phyloP scores from a whole-genome alignment of 1,139 yeast genomes.

The Wickerhamomyces sp. region DNA sequence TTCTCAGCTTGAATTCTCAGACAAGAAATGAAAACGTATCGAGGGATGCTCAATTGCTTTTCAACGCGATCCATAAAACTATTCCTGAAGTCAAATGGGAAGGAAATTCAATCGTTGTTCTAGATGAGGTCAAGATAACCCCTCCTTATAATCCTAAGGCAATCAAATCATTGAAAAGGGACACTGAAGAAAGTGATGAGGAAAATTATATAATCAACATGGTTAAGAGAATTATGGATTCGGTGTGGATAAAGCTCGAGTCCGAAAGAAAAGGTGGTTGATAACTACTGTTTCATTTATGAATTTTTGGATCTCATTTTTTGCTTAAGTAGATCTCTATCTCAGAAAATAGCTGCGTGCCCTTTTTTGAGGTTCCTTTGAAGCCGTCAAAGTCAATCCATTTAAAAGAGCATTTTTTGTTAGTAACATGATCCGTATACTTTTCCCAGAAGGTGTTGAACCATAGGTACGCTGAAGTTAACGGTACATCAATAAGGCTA shows the following conservation, averaged over 20 bases:
- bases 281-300: conserved; percentile 3
- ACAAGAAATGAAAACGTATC: conserved; percentile 37
- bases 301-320: no score
- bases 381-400: conserved; percentile 73
- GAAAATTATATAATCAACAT: conserved; percentile 30
- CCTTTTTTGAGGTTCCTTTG: conserved; percentile 53
- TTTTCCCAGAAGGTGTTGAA: conserved; percentile 31
- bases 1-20: conserved; percentile 13
- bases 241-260: conserved; percentile 51
- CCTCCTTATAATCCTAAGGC: conserved; percentile 44
- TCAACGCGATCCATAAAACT: conserved; percentile 45
- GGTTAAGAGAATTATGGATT: conserved; percentile 50
- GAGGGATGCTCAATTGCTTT: conserved; percentile 43
- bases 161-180: conserved; percentile 14
- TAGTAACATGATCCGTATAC: conserved; percentile 2
- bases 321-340: conserved; percentile 4
- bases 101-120: conserved; percentile 43
- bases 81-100: conserved; percentile 46
- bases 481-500: not conserved
- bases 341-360: conserved; percentile 47
- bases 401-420: conserved; percentile 6
- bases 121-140: conserved; percentile 45
- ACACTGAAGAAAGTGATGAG: conserved; percentile 30
- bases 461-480: conserved; percentile 30
- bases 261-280: conserved; percentile 58